Base-by-base conservation (phyloP, 345 rosid genomes). In the Salix arbutifolia region DNA sequence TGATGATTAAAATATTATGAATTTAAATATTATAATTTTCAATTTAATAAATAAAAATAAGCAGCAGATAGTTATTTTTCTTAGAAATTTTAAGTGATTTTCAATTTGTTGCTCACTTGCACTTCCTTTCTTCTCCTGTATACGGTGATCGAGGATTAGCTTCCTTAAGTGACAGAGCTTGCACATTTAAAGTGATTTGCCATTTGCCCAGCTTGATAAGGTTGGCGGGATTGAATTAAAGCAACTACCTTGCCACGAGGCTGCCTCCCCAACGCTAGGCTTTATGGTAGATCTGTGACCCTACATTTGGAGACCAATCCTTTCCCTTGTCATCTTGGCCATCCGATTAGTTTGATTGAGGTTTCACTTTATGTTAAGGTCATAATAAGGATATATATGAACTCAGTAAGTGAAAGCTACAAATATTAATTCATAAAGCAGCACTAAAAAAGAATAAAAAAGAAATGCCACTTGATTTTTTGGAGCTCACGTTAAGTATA, bases 141-240 rank as follows among this genome's bases (percentile, higher is more conserved):
- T 46, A 46, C 17, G 50, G 50, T 46, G 50, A 46, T 13, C 50
- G 13, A 46, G 50, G 50, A 46, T 52, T 52, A 6, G 23, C 19
- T 23, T 25, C 62, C 62, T n/a, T 11, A 9, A 8, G 28, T n/a
- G 64, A 58, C 13, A 23, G 28, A 23, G 13, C 23, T 9, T 10
- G 14, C 64, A 58, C 3, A 65, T 6, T 65, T n/a, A 65, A 14
- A 33, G 68, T 6, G 68, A 65, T 65, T 65, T 65, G 35, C 1
- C 68, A 65, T 28, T 0, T 30, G n/a, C 40, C 40, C 37, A 65
- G 67, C 67, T 70, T 66, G 62, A 65, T 21, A 48, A 65, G 30
- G 76, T 62, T 74, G 69, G 75, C 67, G 67, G 67, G 37, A 38
- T 58, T 58, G 35, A 58, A 72, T 26, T 65, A 6, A 64, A 74